phyloP scores from a whole-genome alignment of 768 basidiomycete genomes.

The Mycena polygramma region DNA sequence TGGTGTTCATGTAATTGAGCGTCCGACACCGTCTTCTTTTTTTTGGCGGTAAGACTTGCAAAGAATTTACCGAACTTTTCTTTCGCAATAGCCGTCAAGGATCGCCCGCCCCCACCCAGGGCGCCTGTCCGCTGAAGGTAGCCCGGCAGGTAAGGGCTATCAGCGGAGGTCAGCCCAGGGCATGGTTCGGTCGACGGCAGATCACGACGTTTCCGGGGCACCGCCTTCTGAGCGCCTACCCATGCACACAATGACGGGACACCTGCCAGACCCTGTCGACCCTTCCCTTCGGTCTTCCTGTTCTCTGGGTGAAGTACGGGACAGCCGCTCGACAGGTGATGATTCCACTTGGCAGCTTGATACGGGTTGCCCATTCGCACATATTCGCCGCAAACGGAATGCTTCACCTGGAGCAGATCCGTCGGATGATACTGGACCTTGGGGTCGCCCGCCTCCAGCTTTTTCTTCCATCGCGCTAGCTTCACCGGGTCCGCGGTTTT shows the following conservation, averaged over 20 bases:
- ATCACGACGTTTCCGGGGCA: neutral
- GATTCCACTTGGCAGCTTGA: neutral
- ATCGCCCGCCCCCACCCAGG: neutral
- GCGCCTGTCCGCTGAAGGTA: conserved; percentile 4
- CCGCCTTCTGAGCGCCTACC: neutral
- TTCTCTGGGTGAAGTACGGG: neutral
- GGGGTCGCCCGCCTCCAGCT: neutral
- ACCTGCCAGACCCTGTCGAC: too few species aligned
- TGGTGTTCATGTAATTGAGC: neutral
- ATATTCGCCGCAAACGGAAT: neutral
- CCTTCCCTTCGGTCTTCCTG: neutral
- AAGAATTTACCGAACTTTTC: neutral
- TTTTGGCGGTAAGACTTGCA: neutral
- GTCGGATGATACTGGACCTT: conserved; percentile 2
- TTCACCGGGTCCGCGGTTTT: neutral
- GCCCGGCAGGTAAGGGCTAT: neutral
- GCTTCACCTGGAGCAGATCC: neutral
- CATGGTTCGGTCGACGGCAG: neutral
- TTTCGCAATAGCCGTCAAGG: neutral
- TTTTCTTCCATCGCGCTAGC: neutral
- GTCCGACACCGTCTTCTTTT: neutral
- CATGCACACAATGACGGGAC: too few species aligned
- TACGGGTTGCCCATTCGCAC: neutral
- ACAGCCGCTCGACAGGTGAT: neutral
- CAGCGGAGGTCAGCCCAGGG: neutral